A percentile compares a stretch with the other conserved stretches of the same genome.
Conservation (phyloP, 75 land plant genomes). For the Pinus tabuliformis region DNA sequence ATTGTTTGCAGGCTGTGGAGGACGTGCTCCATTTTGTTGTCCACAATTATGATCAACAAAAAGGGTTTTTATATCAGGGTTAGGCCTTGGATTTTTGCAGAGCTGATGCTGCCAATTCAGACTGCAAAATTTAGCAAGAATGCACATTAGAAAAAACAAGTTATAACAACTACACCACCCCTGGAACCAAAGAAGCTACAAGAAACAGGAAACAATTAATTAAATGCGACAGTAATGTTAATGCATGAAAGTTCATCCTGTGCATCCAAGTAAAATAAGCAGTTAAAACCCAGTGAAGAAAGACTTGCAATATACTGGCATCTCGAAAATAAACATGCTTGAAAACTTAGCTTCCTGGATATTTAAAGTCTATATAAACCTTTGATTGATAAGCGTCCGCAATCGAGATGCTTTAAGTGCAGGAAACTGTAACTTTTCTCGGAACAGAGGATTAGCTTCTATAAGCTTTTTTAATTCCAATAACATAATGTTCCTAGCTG, state of each 20-base stretch:
- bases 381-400: slow-evolving; percentile 48
- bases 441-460: slow-evolving; percentile 49
- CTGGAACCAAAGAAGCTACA: background rate
- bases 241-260: background rate
- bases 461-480: slow-evolving; percentile 47
- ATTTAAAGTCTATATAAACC: slow-evolving; percentile 14
- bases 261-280: background rate
- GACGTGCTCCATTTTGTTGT: slow-evolving; percentile 35
- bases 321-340: background rate
- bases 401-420: slow-evolving; percentile 34
- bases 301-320: background rate
- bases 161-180: background rate
- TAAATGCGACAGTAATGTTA: background rate
- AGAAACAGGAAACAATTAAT: background rate
- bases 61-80: slow-evolving; percentile 34
- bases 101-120: slow-evolving; percentile 41
- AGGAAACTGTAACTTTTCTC: slow-evolving; percentile 46
- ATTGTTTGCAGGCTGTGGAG: slow-evolving; percentile 30
- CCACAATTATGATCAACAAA: slow-evolving; percentile 43
- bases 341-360: background rate
- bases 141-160: background rate
- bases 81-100: slow-evolving; percentile 33
- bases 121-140: slow-evolving; percentile 15
- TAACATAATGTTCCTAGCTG: slow-evolving; percentile 45
- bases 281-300: background rate